Base-by-base conservation (phyloP, 2,329 filamentous ascomycete species). In the Pseudofabraea citricarpa region DNA sequence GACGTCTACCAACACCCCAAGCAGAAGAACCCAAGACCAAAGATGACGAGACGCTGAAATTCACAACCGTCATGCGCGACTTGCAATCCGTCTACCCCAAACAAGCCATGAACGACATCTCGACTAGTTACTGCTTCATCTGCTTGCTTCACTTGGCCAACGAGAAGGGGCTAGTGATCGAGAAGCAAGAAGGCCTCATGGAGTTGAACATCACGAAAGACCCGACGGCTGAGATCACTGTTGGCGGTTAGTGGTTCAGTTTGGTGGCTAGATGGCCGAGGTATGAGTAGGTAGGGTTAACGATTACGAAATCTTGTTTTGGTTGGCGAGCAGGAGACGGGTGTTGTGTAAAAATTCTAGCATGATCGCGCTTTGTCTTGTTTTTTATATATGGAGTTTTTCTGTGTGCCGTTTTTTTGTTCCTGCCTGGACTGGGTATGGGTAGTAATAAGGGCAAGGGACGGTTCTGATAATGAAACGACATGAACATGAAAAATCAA, bases 71-170 rank as follows among this genome's bases (percentile, higher is more conserved):
- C 47, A 94, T 98, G 81, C 94, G 95, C 61, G 83, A 83, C 49
- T 70, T 98, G 36, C 87, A 94, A 61, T 68, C 74, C 4, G 89
- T 95, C 6, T 98, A 98, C 59, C 84, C 90, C 9, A 86, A 87
- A 63, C 76, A 87, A 54, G 80, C 82, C 47, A 87, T 98, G 81
- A 82, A 85, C 48, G 93, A 98, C 65, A 97, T 98, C 58, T 95
- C 90, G 26, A 98, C 93, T 0, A 94, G 79, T 50, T 85, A 71
- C 66, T 95, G 93, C 63, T 98, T 97, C 68, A 98, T 98, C 51
- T 87, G 82, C 56, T 63, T 87, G 24, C 65, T 88, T 43, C 84
- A 88, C 68, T 57, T 88, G 52, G 84, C 84, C n/a, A 88, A 88
- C 54, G 84, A 88, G 57, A 85, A 87, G 61, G 84, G 84, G 1